A percentile compares a stretch with the other conserved stretches of the same genome.
Evolutionary conservation across 495 filamentous ascomycete genomes (phyloP).

Genomic region (Annulohypoxylon maeteangense): DNA sequence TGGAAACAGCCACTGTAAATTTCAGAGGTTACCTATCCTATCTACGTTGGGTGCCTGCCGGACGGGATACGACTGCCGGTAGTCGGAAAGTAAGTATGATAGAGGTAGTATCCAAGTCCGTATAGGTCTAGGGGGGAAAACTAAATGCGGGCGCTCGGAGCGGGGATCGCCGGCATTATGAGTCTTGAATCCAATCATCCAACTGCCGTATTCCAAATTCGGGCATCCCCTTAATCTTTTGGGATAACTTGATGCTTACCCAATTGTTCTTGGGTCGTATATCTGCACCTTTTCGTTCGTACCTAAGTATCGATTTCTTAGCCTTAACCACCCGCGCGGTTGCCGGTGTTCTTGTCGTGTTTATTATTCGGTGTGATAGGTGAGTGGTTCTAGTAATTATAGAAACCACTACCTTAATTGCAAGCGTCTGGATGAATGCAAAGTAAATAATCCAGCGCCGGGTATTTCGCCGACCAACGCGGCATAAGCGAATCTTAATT

Average conservation of each 20-base stretch:
- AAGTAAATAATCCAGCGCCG: conserved; percentile 31
- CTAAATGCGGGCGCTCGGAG: conserved; percentile 33
- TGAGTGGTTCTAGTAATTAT: conserved; percentile 22
- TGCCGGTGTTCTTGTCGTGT: background rate
- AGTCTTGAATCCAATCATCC: conserved; percentile 30
- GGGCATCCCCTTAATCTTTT: conserved; percentile 17
- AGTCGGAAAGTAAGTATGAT: conserved; percentile 18
- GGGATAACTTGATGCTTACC: conserved; percentile 17
- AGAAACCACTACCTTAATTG: conserved; percentile 28
- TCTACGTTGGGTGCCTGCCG: background rate
- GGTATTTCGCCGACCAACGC: conserved; percentile 28
- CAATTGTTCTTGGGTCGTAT: background rate
- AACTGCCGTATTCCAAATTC: conserved; percentile 34
- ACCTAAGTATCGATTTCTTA: background rate
- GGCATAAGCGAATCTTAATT: conserved; percentile 35
- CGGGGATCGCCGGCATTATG: conserved; percentile 20
- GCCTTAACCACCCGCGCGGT: background rate
- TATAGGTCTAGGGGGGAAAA: conserved; percentile 11
- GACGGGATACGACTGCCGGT: conserved; percentile 24
- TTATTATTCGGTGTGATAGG: conserved; percentile 22
- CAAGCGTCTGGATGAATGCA: conserved; percentile 38
- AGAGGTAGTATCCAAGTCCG: conserved; percentile 22
- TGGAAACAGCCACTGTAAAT: background rate
- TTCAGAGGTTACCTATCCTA: background rate
- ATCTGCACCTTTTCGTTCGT: background rate